Evolutionary conservation across 805 yeast genomes (phyloP).

Genomic region (Candida morakotiae): DNA sequence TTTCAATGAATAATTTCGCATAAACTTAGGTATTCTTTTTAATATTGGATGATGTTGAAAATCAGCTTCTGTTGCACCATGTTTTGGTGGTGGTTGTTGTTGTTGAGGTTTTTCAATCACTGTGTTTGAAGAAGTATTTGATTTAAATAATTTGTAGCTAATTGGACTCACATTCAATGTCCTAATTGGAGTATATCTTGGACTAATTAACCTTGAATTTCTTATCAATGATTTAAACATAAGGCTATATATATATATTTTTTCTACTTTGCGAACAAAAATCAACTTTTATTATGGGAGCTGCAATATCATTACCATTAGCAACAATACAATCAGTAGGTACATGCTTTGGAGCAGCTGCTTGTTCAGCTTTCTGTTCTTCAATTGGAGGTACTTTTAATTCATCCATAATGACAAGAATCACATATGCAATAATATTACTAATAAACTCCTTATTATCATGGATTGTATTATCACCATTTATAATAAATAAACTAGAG

Average conservation of each 20-base stretch:
- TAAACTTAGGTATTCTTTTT: slow-evolving; percentile 43
- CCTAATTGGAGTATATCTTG: not conserved
- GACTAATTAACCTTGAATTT: not conserved
- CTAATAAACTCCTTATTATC: slow-evolving; percentile 76
- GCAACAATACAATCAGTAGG: slow-evolving; percentile 53
- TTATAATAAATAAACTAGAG: slow-evolving; percentile 70
- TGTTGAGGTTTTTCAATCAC: not conserved
- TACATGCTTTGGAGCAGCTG: slow-evolving; percentile 78
- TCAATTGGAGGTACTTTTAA: slow-evolving; percentile 57
- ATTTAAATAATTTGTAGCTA: not conserved
- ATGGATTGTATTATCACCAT: slow-evolving; percentile 89
- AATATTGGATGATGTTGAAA: slow-evolving; percentile 16
- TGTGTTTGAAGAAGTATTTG: too few relatives aligned
- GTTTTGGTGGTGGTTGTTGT: not conserved
- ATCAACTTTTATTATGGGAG: slow-evolving; percentile 66
- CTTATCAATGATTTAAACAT: not conserved
- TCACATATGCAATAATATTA: slow-evolving; percentile 78
- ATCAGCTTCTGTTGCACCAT: slow-evolving; percentile 5
- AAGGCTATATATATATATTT: too few relatives aligned
- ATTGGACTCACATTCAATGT: not conserved
- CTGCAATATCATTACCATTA: slow-evolving; percentile 67
- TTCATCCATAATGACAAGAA: slow-evolving; percentile 78
- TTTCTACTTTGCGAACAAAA: not conserved
- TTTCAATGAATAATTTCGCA: slow-evolving; percentile 47
- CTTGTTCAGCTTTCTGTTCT: slow-evolving; percentile 57